phyloP scores from a whole-genome alignment of 148 eudicot genomes.

The Rhododendron vialii region DNA sequence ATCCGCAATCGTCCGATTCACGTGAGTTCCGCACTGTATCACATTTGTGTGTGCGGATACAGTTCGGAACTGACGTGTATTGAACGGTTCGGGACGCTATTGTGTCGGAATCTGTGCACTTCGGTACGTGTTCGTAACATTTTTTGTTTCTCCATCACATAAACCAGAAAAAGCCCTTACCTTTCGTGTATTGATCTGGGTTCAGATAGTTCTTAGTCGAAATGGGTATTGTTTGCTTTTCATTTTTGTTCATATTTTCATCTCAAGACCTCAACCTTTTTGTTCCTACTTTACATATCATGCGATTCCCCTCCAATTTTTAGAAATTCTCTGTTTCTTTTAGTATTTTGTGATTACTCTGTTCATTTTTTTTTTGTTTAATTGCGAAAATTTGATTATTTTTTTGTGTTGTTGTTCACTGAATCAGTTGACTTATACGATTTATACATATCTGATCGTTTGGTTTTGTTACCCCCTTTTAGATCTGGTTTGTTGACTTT shows the following conservation, averaged over 20 bases:
- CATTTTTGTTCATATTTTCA: not conserved
- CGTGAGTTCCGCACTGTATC: not conserved
- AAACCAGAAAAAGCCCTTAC: not conserved
- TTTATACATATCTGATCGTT: not conserved
- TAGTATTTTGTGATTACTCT: not conserved
- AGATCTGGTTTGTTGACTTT: not conserved
- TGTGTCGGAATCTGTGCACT: not conserved
- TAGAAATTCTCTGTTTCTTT: not conserved
- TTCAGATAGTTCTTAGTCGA: not conserved
- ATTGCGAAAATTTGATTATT: not conserved
- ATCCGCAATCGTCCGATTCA: not conserved
- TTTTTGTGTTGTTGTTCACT: not conserved
- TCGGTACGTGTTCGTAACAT: no score
- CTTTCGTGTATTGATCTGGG: not conserved
- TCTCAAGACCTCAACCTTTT: not conserved
- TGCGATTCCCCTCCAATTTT: not conserved
- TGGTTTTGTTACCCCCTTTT: not conserved
- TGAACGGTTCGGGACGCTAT: not conserved
- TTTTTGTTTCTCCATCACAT: not conserved
- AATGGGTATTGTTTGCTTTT: not conserved
- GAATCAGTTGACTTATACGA: not conserved
- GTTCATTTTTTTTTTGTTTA: not conserved
- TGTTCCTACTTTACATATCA: not conserved
- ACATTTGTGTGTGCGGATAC: no score
- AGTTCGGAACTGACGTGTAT: not conserved